Percentiles rank a stretch among this genome's conserved stretches.
Evolutionary conservation across 257 asterid species (phyloP).

Genomic region (Capsicum chinense): DNA sequence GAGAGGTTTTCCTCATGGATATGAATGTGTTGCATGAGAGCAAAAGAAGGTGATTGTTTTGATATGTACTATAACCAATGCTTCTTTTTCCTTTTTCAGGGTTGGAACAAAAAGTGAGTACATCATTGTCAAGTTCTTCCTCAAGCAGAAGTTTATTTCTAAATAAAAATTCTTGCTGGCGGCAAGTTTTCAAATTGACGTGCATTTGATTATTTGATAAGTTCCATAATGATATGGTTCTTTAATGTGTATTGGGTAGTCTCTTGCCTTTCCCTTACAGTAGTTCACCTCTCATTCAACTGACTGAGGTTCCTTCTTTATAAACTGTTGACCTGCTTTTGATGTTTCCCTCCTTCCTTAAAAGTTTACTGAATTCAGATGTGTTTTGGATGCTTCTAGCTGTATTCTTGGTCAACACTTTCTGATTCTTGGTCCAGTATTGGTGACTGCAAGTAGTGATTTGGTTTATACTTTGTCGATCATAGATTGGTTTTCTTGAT

Average conservation of each 20-base stretch:
- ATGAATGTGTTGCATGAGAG: neutral
- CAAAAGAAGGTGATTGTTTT: neutral
- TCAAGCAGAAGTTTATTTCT: constrained; percentile 15
- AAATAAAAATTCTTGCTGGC: constrained; percentile 14
- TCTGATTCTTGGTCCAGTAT: neutral
- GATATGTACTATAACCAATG: constrained; percentile 19
- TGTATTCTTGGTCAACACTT: neutral
- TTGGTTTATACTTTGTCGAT: neutral
- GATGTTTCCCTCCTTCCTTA: constrained; percentile 6
- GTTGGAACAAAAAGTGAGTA: constrained; percentile 82
- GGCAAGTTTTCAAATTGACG: constrained; percentile 9
- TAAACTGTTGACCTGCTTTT: constrained; percentile 1
- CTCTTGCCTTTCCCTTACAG: neutral
- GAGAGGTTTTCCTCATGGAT: neutral
- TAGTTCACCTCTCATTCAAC: constrained; percentile 20
- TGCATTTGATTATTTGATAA: constrained; percentile 7
- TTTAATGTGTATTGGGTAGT: neutral
- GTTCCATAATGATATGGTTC: constrained; percentile 22
- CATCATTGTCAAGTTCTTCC: constrained; percentile 25
- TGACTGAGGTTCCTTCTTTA: constrained; percentile 24
- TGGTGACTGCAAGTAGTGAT: constrained; percentile 15
- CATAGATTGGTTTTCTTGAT: neutral
- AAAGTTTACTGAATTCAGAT: constrained; percentile 24
- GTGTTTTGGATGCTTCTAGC: constrained; percentile 8
- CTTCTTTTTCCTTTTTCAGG: constrained; percentile 56